A percentile compares a stretch with the other conserved stretches of the same genome.
phyloP scores from a whole-genome alignment of 2,329 filamentous ascomycete genomes.

The Pseudogymnoascus sp. region DNA sequence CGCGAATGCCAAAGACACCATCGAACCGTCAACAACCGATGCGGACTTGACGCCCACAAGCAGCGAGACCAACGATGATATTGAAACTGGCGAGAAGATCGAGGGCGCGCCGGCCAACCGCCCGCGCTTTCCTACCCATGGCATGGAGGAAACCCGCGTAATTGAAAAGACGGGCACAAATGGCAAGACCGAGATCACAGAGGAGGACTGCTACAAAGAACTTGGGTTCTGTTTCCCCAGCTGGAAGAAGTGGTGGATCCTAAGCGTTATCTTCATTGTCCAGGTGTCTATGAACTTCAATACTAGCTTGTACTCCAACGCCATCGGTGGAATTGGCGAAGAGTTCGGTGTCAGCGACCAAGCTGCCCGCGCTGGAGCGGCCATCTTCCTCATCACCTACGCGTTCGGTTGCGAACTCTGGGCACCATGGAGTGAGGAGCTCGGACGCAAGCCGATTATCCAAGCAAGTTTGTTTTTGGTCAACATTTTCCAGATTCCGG shows the following conservation, averaged over 20 bases:
- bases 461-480: constrained; percentile 66
- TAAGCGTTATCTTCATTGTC: constrained; percentile 64
- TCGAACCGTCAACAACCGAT: neutral
- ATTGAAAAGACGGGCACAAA: constrained; percentile 11
- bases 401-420: constrained; percentile 82
- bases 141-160: neutral
- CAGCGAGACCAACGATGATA: neutral
- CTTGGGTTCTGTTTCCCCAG: constrained; percentile 53
- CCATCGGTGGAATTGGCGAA: constrained; percentile 53
- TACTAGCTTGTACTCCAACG: constrained; percentile 66
- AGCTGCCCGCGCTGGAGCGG: constrained; percentile 63
- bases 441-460: constrained; percentile 68
- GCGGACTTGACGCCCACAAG: neutral
- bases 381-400: constrained; percentile 71
- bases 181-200: constrained; percentile 34
- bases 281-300: constrained; percentile 76
- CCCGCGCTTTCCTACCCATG: constrained; percentile 6
- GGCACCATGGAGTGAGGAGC: constrained; percentile 81
- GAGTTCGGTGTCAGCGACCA: constrained; percentile 62
- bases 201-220: constrained; percentile 56
- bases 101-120: neutral
- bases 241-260: constrained; percentile 64
- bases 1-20: neutral
- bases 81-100: neutral
- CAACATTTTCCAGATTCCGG: constrained; percentile 68